phyloP scores from a whole-genome alignment of 176 grass and related monocot genomes.

The Cocos nucifera region DNA sequence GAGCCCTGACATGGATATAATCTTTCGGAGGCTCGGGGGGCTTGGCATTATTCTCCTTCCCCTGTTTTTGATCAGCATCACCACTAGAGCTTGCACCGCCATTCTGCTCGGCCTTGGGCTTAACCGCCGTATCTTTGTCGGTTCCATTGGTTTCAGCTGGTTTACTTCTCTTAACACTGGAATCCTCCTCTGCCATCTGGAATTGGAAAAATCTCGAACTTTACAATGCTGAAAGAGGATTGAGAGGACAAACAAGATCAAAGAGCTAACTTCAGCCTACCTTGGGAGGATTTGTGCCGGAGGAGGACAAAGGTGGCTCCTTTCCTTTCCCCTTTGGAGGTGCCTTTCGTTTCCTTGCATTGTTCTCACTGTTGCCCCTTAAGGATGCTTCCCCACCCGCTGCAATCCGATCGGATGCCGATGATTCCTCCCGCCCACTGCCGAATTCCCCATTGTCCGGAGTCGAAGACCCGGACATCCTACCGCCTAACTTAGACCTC shows the following conservation, averaged over 20 bases:
- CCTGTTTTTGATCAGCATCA: not conserved
- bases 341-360: constrained; percentile 40
- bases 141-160: not conserved
- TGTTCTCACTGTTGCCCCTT: constrained; percentile 19
- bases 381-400: not conserved
- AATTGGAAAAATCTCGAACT: not conserved
- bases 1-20: constrained; percentile 63
- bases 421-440: not conserved
- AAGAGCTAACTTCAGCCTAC: not conserved
- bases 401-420: not conserved
- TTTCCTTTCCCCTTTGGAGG: constrained; percentile 35
- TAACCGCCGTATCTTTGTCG: not conserved
- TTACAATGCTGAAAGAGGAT: not conserved
- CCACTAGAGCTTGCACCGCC: not conserved
- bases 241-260: not conserved
- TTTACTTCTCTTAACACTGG: constrained; percentile 37
- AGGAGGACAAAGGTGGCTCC: constrained; percentile 12
- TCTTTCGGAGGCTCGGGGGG: constrained; percentile 32
- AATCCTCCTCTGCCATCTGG: constrained; percentile 20
- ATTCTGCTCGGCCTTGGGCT: constrained; percentile 1
- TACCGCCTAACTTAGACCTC: not conserved
- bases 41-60: not conserved
- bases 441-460: constrained; percentile 7
- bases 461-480: not conserved
- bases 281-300: not conserved